phyloP scores from a whole-genome alignment of 2,329 filamentous ascomycete species.

The Ceratocystis papillata region DNA sequence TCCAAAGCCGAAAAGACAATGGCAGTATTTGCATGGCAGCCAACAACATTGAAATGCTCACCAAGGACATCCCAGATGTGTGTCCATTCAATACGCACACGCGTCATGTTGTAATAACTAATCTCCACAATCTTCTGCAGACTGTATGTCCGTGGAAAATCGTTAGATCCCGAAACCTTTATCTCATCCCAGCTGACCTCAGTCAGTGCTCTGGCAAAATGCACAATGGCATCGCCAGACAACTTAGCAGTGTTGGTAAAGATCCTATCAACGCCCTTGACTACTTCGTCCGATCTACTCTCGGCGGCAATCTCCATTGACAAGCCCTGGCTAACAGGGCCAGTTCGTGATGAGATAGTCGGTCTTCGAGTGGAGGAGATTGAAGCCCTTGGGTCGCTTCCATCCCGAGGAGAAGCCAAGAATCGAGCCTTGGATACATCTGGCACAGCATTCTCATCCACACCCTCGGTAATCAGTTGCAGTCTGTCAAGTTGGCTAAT shows the following conservation, averaged over 20 bases:
- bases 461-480: slow-evolving; percentile 86
- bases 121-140: slow-evolving; percentile 97
- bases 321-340: slow-evolving; percentile 46
- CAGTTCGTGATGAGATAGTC: slow-evolving; percentile 16
- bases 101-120: slow-evolving; percentile 98
- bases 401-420: slow-evolving; percentile 47
- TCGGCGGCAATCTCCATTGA: slow-evolving; percentile 78
- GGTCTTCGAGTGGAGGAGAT: slow-evolving; percentile 41
- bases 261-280: slow-evolving; percentile 86
- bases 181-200: slow-evolving; percentile 99
- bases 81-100: slow-evolving; percentile 96
- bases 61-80: slow-evolving; percentile 97
- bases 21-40: slow-evolving; percentile 89
- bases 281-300: slow-evolving; percentile 82
- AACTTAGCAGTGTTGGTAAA: slow-evolving; percentile 94
- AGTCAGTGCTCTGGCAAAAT: slow-evolving; percentile 83
- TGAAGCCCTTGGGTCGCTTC: slow-evolving; percentile 53
- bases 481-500: slow-evolving; percentile 92
- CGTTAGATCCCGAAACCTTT: slow-evolving; percentile 89
- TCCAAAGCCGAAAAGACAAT: slow-evolving; percentile 97
- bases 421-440: slow-evolving; percentile 81
- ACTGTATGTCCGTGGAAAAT: slow-evolving; percentile 92
- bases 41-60: slow-evolving; percentile 95
- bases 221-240: slow-evolving; percentile 85
- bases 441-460: slow-evolving; percentile 83